Conservation (phyloP, 1,284 basidiomycete species). For the Ustilago curta region DNA sequence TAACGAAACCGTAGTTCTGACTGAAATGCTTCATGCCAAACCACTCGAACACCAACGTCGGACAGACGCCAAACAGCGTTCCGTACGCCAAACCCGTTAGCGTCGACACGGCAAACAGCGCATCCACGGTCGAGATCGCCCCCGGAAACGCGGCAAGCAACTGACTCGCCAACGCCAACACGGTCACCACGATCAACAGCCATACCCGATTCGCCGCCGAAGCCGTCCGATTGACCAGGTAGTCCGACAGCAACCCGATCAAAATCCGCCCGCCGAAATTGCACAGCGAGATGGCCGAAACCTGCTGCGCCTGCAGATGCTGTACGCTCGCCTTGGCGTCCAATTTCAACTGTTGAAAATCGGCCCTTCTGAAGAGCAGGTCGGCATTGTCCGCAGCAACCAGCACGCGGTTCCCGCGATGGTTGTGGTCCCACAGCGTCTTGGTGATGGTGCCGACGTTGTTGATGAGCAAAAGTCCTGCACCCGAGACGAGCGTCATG, state of each 20-base stretch:
- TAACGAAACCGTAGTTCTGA: conserved; percentile 87
- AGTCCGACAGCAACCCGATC: conserved; percentile 83
- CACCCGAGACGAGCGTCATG: conserved; percentile 83
- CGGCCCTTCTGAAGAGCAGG: neutral
- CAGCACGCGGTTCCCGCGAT: conserved; percentile 58
- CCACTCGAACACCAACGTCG: conserved; percentile 84
- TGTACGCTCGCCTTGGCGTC: conserved; percentile 79
- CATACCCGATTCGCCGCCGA: conserved; percentile 53
- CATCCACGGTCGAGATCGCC: conserved; percentile 74
- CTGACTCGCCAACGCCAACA: conserved; percentile 59
- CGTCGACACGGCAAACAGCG: conserved; percentile 81
- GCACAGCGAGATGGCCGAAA: conserved; percentile 84
- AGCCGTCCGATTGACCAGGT: conserved; percentile 47
- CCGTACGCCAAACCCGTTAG: conserved; percentile 82
- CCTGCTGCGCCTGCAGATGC: conserved; percentile 79
- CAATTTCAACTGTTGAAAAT: conserved; percentile 46
- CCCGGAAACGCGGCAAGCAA: conserved; percentile 61
- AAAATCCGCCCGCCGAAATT: conserved; percentile 85
- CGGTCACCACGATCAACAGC: conserved; percentile 60
- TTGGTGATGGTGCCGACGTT: conserved; percentile 93
- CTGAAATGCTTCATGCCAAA: conserved; percentile 85
- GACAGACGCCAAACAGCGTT: conserved; percentile 80
- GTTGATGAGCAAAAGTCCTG: conserved; percentile 93
- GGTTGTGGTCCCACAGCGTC: conserved; percentile 80
- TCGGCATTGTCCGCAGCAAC: conserved; percentile 24